These are phyloP conservation scores for Sphaerobolus stellatus DNA, from an alignment of 1,284 basidiomycete genomes.

Conservation along the genomic window DNA sequence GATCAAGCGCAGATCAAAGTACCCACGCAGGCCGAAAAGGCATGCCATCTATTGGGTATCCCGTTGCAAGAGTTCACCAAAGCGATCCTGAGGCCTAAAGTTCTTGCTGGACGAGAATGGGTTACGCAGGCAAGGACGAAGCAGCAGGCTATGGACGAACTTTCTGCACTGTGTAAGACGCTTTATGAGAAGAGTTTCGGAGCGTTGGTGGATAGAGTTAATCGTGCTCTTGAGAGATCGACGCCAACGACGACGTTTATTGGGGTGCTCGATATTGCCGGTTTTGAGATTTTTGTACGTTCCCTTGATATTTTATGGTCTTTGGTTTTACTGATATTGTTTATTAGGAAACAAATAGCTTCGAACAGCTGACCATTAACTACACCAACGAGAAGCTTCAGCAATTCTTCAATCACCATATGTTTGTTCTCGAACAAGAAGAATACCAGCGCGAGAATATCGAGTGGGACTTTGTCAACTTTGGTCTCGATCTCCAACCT, in stretches of 20 bases:
- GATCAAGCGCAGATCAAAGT: constrained; percentile 89
- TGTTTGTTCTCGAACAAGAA: constrained; percentile 99
- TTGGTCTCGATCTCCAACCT: constrained; percentile 95
- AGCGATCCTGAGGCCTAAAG: constrained; percentile 84
- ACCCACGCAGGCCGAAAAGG: constrained; percentile 82
- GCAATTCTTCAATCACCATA: constrained; percentile 99
- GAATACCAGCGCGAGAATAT: constrained; percentile 99
- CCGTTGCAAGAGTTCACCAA: constrained; percentile 86
- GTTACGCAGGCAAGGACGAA: constrained; percentile 91
- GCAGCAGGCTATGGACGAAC: constrained; percentile 92
- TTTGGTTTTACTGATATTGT: background rate
- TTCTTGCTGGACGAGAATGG: constrained; percentile 96
- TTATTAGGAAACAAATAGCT: constrained; percentile 77
- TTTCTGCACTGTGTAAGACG: constrained; percentile 85
- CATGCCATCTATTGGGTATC: constrained; percentile 93
- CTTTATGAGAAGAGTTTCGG: constrained; percentile 98
- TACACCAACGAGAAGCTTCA: constrained; percentile 98
- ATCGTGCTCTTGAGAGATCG: constrained; percentile 89
- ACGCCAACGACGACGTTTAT: constrained; percentile 89
- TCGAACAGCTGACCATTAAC: constrained; percentile 99
- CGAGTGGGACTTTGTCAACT: constrained; percentile 98
- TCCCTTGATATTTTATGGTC: constrained; percentile 13
- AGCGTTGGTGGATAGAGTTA: constrained; percentile 94
- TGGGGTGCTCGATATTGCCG: constrained; percentile 98
- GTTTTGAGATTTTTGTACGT: constrained; percentile 85